phyloP scores from a whole-genome alignment of 768 basidiomycete genomes.

The Tylopilus plumbeoviolaceoides region DNA sequence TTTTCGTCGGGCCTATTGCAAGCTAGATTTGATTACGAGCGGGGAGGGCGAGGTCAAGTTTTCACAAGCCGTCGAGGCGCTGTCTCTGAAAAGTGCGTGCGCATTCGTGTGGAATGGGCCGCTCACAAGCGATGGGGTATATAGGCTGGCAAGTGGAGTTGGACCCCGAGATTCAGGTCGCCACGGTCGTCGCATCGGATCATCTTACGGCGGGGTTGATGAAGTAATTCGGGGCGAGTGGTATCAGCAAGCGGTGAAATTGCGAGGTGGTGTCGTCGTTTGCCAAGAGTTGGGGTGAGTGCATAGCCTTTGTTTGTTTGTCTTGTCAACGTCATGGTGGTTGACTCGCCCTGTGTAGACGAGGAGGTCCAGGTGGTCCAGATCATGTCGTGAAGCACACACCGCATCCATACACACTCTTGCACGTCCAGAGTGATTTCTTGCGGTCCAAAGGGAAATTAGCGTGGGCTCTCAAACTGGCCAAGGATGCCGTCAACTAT shows the following conservation, averaged over 20 bases:
- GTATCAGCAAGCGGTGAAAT: slow-evolving; percentile 84
- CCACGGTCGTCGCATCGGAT: slow-evolving; percentile 90
- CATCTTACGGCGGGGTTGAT: slow-evolving; percentile 92
- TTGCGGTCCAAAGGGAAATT: slow-evolving; percentile 77
- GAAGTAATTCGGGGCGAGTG: slow-evolving; percentile 96
- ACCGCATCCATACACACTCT: slow-evolving; percentile 89
- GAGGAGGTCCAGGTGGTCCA: slow-evolving; percentile 98
- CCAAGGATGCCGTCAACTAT: slow-evolving; percentile 93
- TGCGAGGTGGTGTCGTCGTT: slow-evolving; percentile 84
- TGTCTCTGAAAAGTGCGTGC: slow-evolving; percentile 75
- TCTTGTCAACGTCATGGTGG: not conserved
- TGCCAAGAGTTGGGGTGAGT: slow-evolving; percentile 97
- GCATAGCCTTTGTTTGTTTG: slow-evolving; percentile 29
- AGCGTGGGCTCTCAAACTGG: slow-evolving; percentile 88
- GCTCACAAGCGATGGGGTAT: not conserved
- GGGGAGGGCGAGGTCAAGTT: no score
- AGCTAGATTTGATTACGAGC: no score
- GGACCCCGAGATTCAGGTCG: slow-evolving; percentile 98
- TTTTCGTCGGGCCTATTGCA: no score
- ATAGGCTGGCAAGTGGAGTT: slow-evolving; percentile 98
- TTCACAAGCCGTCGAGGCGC: no score
- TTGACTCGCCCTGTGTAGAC: slow-evolving; percentile 45
- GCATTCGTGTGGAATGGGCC: no score
- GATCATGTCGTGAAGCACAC: slow-evolving; percentile 82
- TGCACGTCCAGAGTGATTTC: slow-evolving; percentile 95